Evolutionary conservation across 2,329 filamentous ascomycete genomes (phyloP).

Genomic region (Pyrenophora seminiperda): DNA sequence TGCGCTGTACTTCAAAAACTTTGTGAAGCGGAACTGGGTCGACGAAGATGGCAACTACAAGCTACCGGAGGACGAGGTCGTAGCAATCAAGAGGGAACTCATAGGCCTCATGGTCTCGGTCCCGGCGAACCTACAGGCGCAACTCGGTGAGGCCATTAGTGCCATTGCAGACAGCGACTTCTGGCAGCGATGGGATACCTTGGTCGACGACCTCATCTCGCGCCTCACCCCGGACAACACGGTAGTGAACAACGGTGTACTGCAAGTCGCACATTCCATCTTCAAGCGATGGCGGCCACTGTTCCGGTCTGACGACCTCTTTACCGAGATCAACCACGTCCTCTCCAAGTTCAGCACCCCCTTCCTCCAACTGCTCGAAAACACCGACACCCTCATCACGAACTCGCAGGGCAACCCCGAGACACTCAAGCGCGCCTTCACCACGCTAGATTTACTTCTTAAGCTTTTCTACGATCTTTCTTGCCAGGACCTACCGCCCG

Average conservation of each 20-base stretch:
- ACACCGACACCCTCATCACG: slow-evolving; percentile 71
- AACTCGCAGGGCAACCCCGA: slow-evolving; percentile 76
- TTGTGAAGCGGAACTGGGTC: slow-evolving; percentile 91
- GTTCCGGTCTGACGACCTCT: slow-evolving; percentile 90
- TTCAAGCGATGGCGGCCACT: slow-evolving; percentile 95
- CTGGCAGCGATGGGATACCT: slow-evolving; percentile 93
- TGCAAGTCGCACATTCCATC: slow-evolving; percentile 97
- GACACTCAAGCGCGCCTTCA: slow-evolving; percentile 76
- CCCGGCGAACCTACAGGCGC: slow-evolving; percentile 83
- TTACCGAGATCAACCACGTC: slow-evolving; percentile 95
- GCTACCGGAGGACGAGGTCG: slow-evolving; percentile 79
- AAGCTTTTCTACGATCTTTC: slow-evolving; percentile 96
- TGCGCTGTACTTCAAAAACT: slow-evolving; percentile 97
- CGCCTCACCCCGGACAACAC: slow-evolving; percentile 82
- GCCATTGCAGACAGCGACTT: slow-evolving; percentile 98
- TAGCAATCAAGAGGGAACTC: slow-evolving; percentile 90
- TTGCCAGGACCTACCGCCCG: slow-evolving; percentile 92
- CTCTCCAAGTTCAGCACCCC: slow-evolving; percentile 81
- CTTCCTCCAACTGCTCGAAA: slow-evolving; percentile 79
- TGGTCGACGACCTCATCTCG: slow-evolving; percentile 89
- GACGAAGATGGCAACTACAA: slow-evolving; percentile 96
- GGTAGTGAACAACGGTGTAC: slow-evolving; percentile 86
- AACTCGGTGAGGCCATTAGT: slow-evolving; percentile 95
- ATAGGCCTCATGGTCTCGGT: slow-evolving; percentile 96
- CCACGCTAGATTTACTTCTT: slow-evolving; percentile 83